These are phyloP conservation scores for Inosperma sp. DNA, from an alignment of 768 basidiomycete species.

Conservation along the genomic window DNA sequence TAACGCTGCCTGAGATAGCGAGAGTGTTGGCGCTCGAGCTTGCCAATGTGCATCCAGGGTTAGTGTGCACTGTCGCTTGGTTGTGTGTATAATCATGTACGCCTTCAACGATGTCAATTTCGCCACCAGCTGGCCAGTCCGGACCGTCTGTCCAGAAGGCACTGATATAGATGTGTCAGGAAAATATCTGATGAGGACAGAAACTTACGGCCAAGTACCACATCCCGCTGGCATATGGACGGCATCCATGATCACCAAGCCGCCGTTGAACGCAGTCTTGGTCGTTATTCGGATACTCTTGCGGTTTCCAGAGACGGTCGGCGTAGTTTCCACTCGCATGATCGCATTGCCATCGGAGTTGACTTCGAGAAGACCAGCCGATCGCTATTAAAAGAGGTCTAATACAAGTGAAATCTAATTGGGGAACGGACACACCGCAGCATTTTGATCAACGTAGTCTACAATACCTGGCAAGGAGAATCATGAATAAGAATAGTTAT, in stretches of 20 bases:
- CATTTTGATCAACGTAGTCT: not conserved
- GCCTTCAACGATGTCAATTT: conserved; percentile 85
- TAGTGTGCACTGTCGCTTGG: conserved; percentile 80
- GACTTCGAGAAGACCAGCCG: conserved; percentile 57
- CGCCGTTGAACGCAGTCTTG: conserved; percentile 52
- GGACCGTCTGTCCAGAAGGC: conserved; percentile 52
- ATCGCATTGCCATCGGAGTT: conserved; percentile 72
- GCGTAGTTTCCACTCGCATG: conserved; percentile 87
- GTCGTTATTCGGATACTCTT: conserved; percentile 77
- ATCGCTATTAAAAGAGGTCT: conserved; percentile 33
- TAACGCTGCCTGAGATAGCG: conserved; percentile 57
- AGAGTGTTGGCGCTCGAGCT: conserved; percentile 43
- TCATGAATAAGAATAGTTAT: conserved; percentile 1
- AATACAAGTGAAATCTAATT: conserved; percentile 26
- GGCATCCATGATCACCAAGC: conserved; percentile 76
- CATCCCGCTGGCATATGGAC: conserved; percentile 90
- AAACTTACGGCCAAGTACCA: conserved; percentile 72
- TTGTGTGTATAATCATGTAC: conserved; percentile 77
- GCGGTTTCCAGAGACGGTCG: conserved; percentile 60
- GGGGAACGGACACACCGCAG: conserved; percentile 4
- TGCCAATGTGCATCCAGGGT: conserved; percentile 61
- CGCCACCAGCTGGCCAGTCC: conserved; percentile 61
- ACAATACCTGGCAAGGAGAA: not conserved
- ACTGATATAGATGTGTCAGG: conserved; percentile 21
- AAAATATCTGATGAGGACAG: not conserved